These are phyloP conservation scores for Kitagawia praeruptora DNA, from an alignment of 129 eudicot species.

Conservation along the genomic window DNA sequence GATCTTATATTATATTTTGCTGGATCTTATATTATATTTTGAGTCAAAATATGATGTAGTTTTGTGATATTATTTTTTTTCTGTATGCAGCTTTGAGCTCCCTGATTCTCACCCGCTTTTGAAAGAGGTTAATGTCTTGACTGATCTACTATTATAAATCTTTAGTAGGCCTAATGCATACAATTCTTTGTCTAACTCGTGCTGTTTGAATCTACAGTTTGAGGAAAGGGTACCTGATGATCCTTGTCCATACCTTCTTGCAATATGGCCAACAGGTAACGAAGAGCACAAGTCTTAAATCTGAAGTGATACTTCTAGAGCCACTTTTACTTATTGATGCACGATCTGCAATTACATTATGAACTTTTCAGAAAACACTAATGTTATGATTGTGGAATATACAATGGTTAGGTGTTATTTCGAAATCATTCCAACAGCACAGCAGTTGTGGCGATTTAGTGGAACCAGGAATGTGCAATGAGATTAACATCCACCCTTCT, in stretches of 20 bases:
- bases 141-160: neutral
- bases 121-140: slow-evolving; percentile 24
- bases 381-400: neutral
- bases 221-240: slow-evolving; percentile 32
- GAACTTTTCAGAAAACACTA: neutral
- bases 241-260: slow-evolving; percentile 40
- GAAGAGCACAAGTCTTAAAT: neutral
- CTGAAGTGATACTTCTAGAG: neutral
- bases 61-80: neutral
- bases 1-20: no score
- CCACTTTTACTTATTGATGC: neutral
- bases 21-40: no score
- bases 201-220: slow-evolving; percentile 24
- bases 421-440: neutral
- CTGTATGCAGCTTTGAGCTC: slow-evolving; percentile 45
- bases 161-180: neutral
- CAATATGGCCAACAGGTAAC: slow-evolving; percentile 33
- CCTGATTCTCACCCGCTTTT: slow-evolving; percentile 44
- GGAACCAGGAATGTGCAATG: slow-evolving; percentile 7
- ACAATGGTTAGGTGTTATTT: slow-evolving; percentile 6
- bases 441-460: neutral
- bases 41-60: neutral
- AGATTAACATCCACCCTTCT: slow-evolving; percentile 12
- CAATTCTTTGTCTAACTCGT: neutral
- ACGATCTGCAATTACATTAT: neutral